These are phyloP conservation scores for Yamadazyma philogaea DNA, from an alignment of 805 yeast genomes.

Conservation along the genomic window DNA sequence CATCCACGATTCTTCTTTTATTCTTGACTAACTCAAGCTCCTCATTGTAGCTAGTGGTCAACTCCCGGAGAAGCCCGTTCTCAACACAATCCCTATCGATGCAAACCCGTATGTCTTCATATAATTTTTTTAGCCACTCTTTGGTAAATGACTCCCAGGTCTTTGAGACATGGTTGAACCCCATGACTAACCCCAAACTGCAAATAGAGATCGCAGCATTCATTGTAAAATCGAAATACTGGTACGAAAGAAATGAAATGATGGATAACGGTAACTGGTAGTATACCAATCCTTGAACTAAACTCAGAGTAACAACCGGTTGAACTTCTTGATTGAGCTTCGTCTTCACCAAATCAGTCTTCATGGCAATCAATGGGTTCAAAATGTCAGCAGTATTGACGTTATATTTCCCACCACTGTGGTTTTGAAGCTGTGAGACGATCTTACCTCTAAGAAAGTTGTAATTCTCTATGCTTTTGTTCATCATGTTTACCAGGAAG, in stretches of 20 bases:
- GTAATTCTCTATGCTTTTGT: conserved; percentile 35
- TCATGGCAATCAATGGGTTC: conserved; percentile 32
- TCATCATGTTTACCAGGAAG: conserved; percentile 34
- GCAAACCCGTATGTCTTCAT: conserved; percentile 35
- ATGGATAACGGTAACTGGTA: conserved; percentile 39
- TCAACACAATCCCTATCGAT: conserved; percentile 36
- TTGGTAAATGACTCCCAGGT: conserved; percentile 30
- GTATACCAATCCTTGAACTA: conserved; percentile 28
- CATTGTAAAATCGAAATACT: conserved; percentile 30
- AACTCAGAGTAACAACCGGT: conserved; percentile 30
- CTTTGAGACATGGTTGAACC: conserved; percentile 40
- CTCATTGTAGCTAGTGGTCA: conserved; percentile 24
- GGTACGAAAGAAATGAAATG: conserved; percentile 28
- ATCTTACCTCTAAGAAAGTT: conserved; percentile 38
- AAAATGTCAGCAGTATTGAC: conserved; percentile 9
- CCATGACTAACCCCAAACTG: conserved; percentile 38
- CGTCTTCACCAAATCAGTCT: conserved; percentile 27
- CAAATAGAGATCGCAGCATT: conserved; percentile 34
- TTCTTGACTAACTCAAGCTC: conserved; percentile 15
- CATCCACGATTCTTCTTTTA: conserved; percentile 16
- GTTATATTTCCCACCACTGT: conserved; percentile 20
- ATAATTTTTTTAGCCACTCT: conserved; percentile 27
- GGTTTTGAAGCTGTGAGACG: conserved; percentile 26
- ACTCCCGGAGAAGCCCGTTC: conserved; percentile 34
- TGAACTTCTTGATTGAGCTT: conserved; percentile 33